A percentile compares a stretch with the other conserved stretches of the same genome.
These are phyloP conservation scores for Pseudovirgaria hyperparasitica DNA, from an alignment of 2,329 filamentous ascomycete genomes.

Conservation along the genomic window DNA sequence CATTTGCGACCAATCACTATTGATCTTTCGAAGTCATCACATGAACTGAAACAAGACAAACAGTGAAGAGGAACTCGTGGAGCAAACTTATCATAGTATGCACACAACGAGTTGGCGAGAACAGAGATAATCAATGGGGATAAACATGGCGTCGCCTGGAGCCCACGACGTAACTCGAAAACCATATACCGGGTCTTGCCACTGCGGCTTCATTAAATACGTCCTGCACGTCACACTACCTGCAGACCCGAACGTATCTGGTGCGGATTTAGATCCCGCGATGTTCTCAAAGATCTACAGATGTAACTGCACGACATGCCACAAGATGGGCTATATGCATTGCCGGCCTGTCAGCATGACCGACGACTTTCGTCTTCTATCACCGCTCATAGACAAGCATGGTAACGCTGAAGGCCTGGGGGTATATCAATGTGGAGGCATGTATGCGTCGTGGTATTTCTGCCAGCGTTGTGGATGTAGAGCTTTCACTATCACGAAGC, in stretches of 20 bases:
- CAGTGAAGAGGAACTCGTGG: too few relatives aligned
- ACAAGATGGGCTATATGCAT: constrained; percentile 37
- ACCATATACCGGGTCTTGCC: constrained; percentile 34
- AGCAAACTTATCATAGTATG: too few relatives aligned
- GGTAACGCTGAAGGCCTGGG: constrained; percentile 21
- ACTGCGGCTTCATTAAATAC: constrained; percentile 34
- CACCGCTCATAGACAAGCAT: constrained; percentile 22
- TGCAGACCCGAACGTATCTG: too few relatives aligned
- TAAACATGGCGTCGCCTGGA: too few relatives aligned
- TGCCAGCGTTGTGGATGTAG: constrained; percentile 35
- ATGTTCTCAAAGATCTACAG: too few relatives aligned
- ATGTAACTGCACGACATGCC: constrained; percentile 39
- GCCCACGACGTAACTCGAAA: too few relatives aligned
- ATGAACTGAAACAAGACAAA: too few relatives aligned
- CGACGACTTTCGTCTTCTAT: constrained; percentile 35
- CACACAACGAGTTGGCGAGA: too few relatives aligned
- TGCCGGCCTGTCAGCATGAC: constrained; percentile 23
- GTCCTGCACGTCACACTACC: constrained; percentile 9
- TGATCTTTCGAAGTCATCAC: too few relatives aligned
- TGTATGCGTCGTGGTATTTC: constrained; percentile 30
- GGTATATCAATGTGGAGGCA: constrained; percentile 26
- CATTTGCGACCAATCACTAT: too few relatives aligned
- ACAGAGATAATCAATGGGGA: too few relatives aligned
- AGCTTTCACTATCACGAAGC: constrained; percentile 27
- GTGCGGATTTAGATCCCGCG: too few relatives aligned